Conservation (phyloP, 1,284 basidiomycete genomes). For the Naganishia liquefaciens region DNA sequence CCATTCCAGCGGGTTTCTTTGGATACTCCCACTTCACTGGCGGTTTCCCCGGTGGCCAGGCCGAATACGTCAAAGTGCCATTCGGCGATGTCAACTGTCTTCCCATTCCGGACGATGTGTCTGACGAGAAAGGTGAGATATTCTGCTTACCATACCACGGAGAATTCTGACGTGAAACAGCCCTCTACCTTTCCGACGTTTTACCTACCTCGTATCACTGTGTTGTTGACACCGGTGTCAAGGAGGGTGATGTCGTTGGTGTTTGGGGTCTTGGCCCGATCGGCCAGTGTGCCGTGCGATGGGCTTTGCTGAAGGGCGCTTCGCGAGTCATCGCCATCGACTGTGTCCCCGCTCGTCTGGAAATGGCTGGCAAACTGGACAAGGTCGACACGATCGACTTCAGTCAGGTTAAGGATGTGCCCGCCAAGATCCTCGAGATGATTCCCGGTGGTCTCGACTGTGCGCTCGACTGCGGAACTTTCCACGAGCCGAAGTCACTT, state of each 20-base stretch:
- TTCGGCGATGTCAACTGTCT: constrained; percentile 69
- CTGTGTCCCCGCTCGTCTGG: constrained; percentile 63
- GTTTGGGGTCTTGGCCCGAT: constrained; percentile 60
- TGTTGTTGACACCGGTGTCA: constrained; percentile 68
- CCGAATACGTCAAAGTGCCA: constrained; percentile 61
- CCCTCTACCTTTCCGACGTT: constrained; percentile 65
- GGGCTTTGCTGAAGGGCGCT: constrained; percentile 69
- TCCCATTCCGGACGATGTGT: constrained; percentile 65
- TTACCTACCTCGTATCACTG: constrained; percentile 67
- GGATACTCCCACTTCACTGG: constrained; percentile 53
- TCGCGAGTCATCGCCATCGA: constrained; percentile 73
- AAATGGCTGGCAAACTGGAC: constrained; percentile 56
- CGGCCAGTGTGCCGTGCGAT: constrained; percentile 48
- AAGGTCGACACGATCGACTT: constrained; percentile 68
- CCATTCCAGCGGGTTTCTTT: constrained; percentile 66
- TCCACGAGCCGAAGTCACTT: constrained; percentile 58
- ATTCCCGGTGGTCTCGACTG: constrained; percentile 65
- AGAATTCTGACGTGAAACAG: constrained; percentile 38
- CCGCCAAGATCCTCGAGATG: constrained; percentile 63
- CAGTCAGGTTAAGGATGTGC: constrained; percentile 61
- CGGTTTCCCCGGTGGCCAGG: constrained; percentile 71
- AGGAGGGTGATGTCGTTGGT: constrained; percentile 66
- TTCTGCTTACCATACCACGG: background rate
- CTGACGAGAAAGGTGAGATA: constrained; percentile 58
- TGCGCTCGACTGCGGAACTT: constrained; percentile 58